These are phyloP conservation scores for Colletotrichum viniferum DNA, from an alignment of 2,329 filamentous ascomycete genomes.

Conservation along the genomic window DNA sequence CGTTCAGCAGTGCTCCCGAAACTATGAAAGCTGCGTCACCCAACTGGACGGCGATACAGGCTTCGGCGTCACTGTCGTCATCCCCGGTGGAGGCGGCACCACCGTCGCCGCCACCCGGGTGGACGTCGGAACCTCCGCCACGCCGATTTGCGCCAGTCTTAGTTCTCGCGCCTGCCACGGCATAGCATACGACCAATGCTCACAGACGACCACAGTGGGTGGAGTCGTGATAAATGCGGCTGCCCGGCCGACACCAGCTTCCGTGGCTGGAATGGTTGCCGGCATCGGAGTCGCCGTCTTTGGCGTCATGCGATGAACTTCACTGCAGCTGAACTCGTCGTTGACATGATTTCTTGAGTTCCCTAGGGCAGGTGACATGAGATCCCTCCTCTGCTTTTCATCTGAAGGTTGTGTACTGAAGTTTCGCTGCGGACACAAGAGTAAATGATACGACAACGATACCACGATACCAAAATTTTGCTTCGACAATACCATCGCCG, in stretches of 20 bases:
- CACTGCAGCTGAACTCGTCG: neutral
- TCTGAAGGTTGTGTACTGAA: neutral
- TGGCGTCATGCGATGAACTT: conserved; percentile 10
- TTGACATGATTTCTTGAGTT: neutral
- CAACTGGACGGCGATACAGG: conserved; percentile 46
- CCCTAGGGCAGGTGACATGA: neutral
- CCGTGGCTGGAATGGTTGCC: conserved; percentile 14
- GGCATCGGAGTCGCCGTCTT: conserved; percentile 18
- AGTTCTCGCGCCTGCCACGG: conserved; percentile 56
- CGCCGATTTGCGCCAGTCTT: conserved; percentile 59
- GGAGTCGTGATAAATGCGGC: conserved; percentile 20
- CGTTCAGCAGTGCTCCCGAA: conserved; percentile 53
- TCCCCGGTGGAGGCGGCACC: conserved; percentile 56
- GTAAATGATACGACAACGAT: neutral
- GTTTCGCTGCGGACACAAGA: neutral
- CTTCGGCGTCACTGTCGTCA: conserved; percentile 60
- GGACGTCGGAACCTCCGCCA: conserved; percentile 50
- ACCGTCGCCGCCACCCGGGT: conserved; percentile 50
- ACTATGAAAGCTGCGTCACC: conserved; percentile 58
- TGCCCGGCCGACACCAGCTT: conserved; percentile 11
- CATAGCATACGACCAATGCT: conserved; percentile 46
- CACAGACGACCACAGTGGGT: conserved; percentile 22
- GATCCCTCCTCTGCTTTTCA: neutral
- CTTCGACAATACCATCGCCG: neutral
- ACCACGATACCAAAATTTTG: neutral